Conservation (phyloP, 2,329 filamentous ascomycete genomes). For the Pestalotiopsis fici region DNA sequence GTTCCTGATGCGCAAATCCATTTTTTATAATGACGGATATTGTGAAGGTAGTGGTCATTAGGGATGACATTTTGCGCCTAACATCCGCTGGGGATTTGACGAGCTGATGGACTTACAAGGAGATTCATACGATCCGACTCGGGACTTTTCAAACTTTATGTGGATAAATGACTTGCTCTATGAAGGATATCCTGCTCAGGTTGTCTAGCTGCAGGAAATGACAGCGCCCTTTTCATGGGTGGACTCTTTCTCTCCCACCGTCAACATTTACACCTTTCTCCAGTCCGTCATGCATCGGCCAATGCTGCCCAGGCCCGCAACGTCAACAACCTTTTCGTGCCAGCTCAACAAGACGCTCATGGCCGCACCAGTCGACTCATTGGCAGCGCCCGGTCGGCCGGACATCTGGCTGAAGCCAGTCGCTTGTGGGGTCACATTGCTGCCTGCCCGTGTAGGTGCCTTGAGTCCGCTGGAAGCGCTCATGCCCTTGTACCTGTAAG, state of each 20-base stretch:
- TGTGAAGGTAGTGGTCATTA: too few species aligned
- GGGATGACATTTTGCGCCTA: too few species aligned
- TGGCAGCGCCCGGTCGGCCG: constrained; percentile 50
- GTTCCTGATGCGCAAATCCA: too few species aligned
- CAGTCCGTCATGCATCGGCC: constrained; percentile 95
- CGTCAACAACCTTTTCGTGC: constrained; percentile 98
- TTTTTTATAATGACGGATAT: too few species aligned
- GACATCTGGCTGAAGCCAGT: constrained; percentile 87
- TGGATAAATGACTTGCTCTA: too few species aligned
- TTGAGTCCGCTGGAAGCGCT: constrained; percentile 40
- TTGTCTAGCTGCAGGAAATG: not conserved
- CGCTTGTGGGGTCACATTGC: constrained; percentile 68
- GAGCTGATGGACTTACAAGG: too few species aligned
- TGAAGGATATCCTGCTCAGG: not conserved
- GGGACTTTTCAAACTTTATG: too few species aligned
- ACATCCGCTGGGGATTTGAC: too few species aligned
- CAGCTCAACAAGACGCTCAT: constrained; percentile 98
- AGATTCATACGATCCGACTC: too few species aligned
- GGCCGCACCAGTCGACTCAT: constrained; percentile 75
- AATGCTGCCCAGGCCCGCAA: constrained; percentile 88
- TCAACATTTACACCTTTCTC: constrained; percentile 76
- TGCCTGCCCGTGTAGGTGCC: constrained; percentile 43
- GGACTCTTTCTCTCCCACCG: constrained; percentile 16
- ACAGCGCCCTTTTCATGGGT: not conserved
- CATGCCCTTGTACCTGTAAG: constrained; percentile 86